Evolutionary conservation across 2,329 filamentous ascomycete species (phyloP), one percentile per base, ranked within the genome.

Genomic region (Thermothelomyces thermophilus): DNA sequence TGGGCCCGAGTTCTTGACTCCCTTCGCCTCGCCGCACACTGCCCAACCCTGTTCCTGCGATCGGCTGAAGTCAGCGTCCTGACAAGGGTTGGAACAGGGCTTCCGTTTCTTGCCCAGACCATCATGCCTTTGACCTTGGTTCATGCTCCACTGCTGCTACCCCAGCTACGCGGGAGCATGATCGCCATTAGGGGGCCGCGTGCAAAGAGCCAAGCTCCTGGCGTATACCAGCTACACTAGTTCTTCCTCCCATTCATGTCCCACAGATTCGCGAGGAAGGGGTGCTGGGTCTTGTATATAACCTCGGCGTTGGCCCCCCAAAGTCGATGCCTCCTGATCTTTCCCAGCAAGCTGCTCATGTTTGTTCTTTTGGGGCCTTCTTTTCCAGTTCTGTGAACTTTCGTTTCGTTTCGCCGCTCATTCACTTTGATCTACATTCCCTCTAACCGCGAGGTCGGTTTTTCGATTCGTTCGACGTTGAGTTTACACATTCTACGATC

Each of bases 341-440:
- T 56, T 14, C 13, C 44, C 56, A 54, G 43, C 52, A 55, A 56
- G 48, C 54, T 56, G 54, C 54, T 51, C 45, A 44, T 34, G 46
- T 50, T 54, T 51, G 53, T 52, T 56, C 42, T 41, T 51, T 52
- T 52, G 30, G 48, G 33, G 54, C 41, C 52, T 31, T 44, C 56
- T 51, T 53, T 54, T 59, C 51, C 54, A 57, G 58, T 60, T 60
- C 60, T 62, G 59, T 57, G 55, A 62, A 62, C 59, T 60, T 58
- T 61, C 54, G 51, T 48, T 60, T 60, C 50, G 58, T 58, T 44
- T 58, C 48, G 30, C 48, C 57, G 22, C 49, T 61, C 56, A 54
- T 58, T 61, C 51, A 36, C 30, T 48, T 34, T 44, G 33, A 35
- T 44, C 14, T 3, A 40, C 39, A 5, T 44, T 52, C 50, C 28